Evolutionary conservation across 257 asterid species (phyloP), one percentile per base, ranked within the genome.

Genomic region (Jacaranda copaia): DNA sequence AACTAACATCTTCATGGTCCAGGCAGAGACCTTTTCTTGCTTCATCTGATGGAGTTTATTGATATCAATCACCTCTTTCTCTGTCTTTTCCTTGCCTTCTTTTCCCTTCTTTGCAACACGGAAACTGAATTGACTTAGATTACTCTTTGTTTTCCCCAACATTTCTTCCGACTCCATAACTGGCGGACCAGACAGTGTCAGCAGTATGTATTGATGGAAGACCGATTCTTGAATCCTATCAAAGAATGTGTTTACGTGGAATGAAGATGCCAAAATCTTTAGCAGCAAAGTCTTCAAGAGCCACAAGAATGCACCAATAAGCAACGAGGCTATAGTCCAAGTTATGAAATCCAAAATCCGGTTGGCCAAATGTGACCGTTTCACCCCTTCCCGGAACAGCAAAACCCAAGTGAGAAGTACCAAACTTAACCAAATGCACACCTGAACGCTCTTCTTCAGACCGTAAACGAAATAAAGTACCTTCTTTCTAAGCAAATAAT

Each of bases 1-100:
- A 51, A 92, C 89, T 68, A 95, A 81, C 98, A 90, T 93, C 74
- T 95, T 95, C 94, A 95, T 89, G 32, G 99, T 95, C 97, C 94
- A 95, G 7, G 99, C 96, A 36, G 99, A 86, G 68, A 95, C 97
- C 86, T 95, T 95, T 74, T 89, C 98, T 73, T 87, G 93, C 83
- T 88, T 95, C 98, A 95, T 92, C 80, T 81, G 88, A 80, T 92
- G 98, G 46, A 92, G 92, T 79, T 87, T 91, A 74, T 82, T 88
- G 16, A 95, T 88, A 83, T 95, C 96, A 48, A 95, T 85, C 65
- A 87, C 86, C 56, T 82, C 86, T 71, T 86, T 87, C 81, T 79
- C 82, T 74, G 89, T 82, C 86, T 88, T 89, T 70, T 86, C 86
- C 57, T 84, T 86, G n/a, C 92, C 98, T 58, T 89, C 95, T 80